Percentiles rank a stretch among this genome's conserved stretches.
These are phyloP conservation scores for Solanum pinnatisectum DNA, from an alignment of 257 asterid species.

Conservation along the genomic window DNA sequence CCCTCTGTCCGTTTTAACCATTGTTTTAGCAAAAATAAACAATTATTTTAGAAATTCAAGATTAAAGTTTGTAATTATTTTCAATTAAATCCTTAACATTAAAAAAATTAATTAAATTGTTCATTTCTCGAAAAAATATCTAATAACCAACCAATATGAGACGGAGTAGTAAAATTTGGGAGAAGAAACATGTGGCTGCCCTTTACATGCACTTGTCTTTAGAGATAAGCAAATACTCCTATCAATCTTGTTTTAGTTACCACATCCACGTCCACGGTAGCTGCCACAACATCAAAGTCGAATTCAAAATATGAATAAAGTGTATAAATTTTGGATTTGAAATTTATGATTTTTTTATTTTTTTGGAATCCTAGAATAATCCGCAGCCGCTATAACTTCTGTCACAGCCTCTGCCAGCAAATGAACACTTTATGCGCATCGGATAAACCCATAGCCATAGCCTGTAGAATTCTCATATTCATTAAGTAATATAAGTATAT, in stretches of 20 bases:
- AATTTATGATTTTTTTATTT: no score
- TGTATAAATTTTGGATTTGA: background rate
- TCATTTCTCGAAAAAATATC: background rate
- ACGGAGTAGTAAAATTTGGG: background rate
- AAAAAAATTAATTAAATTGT: background rate
- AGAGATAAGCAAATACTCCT: background rate
- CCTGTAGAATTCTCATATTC: no score
- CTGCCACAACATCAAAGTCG: background rate
- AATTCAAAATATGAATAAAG: background rate
- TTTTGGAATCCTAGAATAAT: rapidly evolving
- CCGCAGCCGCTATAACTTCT: rapidly evolving
- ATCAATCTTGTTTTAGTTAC: constrained; percentile 13
- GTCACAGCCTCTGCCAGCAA: no score
- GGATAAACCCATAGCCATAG: no score
- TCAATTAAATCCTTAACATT: background rate
- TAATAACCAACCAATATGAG: background rate
- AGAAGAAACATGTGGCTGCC: background rate
- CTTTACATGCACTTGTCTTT: background rate
- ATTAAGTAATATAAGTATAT: background rate
- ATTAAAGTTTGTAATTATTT: background rate
- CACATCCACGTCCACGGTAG: constrained; percentile 24
- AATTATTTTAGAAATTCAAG: background rate
- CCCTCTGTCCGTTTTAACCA: background rate
- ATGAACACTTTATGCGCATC: rapidly evolving
- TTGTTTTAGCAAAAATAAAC: background rate